Percentiles rank a stretch among this genome's conserved stretches.
Evolutionary conservation across 805 yeast genomes (phyloP).

Genomic region (Grigorovia transvaalensis): DNA sequence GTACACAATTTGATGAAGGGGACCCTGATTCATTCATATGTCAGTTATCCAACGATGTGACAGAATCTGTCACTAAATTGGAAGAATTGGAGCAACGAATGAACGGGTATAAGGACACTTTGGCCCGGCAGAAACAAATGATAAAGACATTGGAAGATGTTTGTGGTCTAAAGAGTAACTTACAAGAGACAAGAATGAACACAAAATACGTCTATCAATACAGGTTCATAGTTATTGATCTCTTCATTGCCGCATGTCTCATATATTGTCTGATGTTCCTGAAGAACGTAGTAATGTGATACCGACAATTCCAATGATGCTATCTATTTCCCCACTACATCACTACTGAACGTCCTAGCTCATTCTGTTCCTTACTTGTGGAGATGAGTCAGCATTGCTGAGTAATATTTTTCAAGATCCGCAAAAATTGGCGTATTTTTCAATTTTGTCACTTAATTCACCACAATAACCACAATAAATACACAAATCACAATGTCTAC

Average conservation of each 20-base stretch:
- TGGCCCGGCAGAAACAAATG: conserved; percentile 18
- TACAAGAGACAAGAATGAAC: conserved; percentile 1
- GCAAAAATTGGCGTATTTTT: no score
- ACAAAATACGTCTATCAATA: conserved; percentile 5
- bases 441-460: no score
- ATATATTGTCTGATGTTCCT: conserved; percentile 1
- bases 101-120: conserved; percentile 10
- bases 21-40: conserved; percentile 20
- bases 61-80: conserved; percentile 14
- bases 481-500: conserved; percentile 3
- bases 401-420: no score
- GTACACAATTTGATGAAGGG: conserved; percentile 18
- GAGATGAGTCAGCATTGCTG: neutral
- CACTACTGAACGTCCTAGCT: neutral
- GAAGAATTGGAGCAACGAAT: conserved; percentile 21
- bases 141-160: conserved; percentile 20
- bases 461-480: no score
- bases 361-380: neutral
- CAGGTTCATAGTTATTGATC: conserved; percentile 7
- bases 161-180: conserved; percentile 4
- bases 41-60: conserved; percentile 7
- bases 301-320: neutral
- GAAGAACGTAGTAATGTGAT: neutral
- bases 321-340: neutral
- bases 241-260: neutral